phyloP scores from a whole-genome alignment of 306 rosid species.

The Vigna hirtella region DNA sequence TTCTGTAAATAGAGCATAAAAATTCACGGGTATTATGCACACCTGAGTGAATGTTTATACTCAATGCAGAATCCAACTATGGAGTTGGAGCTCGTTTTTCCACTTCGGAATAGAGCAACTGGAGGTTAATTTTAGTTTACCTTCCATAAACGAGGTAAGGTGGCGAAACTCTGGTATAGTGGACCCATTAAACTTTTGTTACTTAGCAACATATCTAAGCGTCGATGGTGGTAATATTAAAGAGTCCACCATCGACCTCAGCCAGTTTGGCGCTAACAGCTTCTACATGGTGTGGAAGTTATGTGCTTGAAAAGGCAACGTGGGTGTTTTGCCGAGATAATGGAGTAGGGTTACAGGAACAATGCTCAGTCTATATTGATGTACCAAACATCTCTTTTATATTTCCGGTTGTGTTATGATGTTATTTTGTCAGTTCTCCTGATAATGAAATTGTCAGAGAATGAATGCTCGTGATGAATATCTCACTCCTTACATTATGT shows the following conservation, averaged over 20 bases:
- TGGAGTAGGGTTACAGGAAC: constrained; percentile 46
- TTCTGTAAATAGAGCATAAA: constrained; percentile 98
- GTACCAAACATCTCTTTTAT: constrained; percentile 52
- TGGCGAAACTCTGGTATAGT: constrained; percentile 64
- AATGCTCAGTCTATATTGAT: constrained; percentile 47
- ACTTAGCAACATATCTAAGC: constrained; percentile 49
- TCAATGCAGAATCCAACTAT: constrained; percentile 87
- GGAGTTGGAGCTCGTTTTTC: constrained; percentile 94
- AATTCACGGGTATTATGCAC: constrained; percentile 65
- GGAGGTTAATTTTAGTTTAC: constrained; percentile 87
- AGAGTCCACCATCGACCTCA: constrained; percentile 55
- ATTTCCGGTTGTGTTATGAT: constrained; percentile 53
- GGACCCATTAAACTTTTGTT: constrained; percentile 56
- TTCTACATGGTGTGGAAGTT: constrained; percentile 50
- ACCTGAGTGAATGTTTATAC: constrained; percentile 85
- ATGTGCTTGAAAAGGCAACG: constrained; percentile 47
- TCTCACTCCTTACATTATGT: constrained; percentile 15
- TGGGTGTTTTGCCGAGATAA: constrained; percentile 46
- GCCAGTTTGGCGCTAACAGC: constrained; percentile 59
- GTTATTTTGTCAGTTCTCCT: constrained; percentile 46
- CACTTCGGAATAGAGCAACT: constrained; percentile 84
- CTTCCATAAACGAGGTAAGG: constrained; percentile 70
- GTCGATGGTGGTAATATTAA: constrained; percentile 62
- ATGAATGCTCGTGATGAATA: constrained; percentile 54
- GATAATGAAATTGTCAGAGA: constrained; percentile 40